These are phyloP conservation scores for Chamaecrista fasciculata DNA, from an alignment of 306 rosid genomes.

Conservation along the genomic window DNA sequence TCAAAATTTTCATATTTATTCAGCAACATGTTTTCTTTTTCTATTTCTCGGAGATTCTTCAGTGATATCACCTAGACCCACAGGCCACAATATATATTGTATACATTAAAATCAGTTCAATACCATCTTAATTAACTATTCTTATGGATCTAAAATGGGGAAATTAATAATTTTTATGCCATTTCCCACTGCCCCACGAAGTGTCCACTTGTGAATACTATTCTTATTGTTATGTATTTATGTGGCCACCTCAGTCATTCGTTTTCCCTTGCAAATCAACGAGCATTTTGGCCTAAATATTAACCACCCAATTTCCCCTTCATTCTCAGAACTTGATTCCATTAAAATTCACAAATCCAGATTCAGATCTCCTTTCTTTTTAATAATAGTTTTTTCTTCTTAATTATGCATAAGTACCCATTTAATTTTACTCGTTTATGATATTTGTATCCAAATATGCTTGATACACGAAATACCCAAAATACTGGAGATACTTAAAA, in stretches of 20 bases:
- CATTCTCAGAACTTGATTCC: neutral
- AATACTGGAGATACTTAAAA: too few species aligned
- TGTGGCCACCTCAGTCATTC: neutral
- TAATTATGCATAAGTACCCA: too few species aligned
- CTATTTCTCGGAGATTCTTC: neutral
- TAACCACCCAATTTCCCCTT: neutral
- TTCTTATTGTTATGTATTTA: neutral
- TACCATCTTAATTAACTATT: neutral
- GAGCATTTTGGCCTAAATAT: neutral
- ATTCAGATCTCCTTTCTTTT: neutral
- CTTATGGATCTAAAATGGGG: neutral
- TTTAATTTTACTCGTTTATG: too few species aligned
- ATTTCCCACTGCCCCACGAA: neutral
- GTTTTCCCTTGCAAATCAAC: neutral
- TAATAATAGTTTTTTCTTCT: neutral
- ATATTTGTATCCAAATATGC: too few species aligned
- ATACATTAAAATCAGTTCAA: neutral
- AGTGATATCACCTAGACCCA: neutral
- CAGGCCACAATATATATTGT: neutral
- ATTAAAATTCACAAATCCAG: neutral
- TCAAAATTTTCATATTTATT: conserved; percentile 17
- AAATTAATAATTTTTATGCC: neutral
- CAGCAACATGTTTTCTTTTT: neutral
- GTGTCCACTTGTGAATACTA: neutral
- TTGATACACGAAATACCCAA: too few species aligned